A percentile compares a stretch with the other conserved stretches of the same genome.
Conservation (phyloP, 306 rosid species). For the Geum urbanum region DNA sequence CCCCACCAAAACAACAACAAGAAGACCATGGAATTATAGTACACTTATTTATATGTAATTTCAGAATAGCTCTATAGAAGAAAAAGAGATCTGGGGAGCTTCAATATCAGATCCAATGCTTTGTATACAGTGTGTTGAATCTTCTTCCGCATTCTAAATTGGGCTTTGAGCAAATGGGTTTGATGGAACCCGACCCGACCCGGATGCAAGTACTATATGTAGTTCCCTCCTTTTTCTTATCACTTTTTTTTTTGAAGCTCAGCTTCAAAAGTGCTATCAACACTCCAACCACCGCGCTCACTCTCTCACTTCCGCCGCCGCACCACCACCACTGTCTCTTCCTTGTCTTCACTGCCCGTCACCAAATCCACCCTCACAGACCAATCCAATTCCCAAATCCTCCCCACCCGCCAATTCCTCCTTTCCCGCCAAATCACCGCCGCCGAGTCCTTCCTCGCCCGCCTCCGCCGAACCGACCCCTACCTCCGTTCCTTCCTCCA, state of each 20-base stretch:
- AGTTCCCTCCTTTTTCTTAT: neutral
- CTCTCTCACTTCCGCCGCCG: slow-evolving; percentile 48
- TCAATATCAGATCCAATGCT: slow-evolving; percentile 12
- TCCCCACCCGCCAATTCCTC: slow-evolving; percentile 67
- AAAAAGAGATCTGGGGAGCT: slow-evolving; percentile 13
- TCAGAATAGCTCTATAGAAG: neutral
- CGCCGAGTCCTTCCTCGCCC: slow-evolving; percentile 51
- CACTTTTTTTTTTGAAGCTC: too few relatives aligned
- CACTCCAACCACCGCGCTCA: slow-evolving; percentile 77
- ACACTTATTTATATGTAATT: too few relatives aligned
- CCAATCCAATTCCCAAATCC: slow-evolving; percentile 69
- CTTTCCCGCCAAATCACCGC: slow-evolving; percentile 66
- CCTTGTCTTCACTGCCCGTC: slow-evolving; percentile 41
- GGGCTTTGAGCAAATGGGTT: too few relatives aligned
- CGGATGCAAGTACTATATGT: neutral
- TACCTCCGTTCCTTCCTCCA: slow-evolving; percentile 79
- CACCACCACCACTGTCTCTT: slow-evolving; percentile 23
- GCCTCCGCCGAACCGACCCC: slow-evolving; percentile 70
- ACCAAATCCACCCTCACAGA: slow-evolving; percentile 41
- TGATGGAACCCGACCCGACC: neutral
- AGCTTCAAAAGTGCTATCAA: slow-evolving; percentile 47
- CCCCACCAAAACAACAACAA: neutral
- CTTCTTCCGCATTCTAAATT: neutral
- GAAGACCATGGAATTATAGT: neutral
- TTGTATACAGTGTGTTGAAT: too few relatives aligned